A percentile compares a stretch with the other conserved stretches of the same genome.
Evolutionary conservation across 2,329 filamentous ascomycete species (phyloP).

Genomic region (Aciculosporium take): DNA sequence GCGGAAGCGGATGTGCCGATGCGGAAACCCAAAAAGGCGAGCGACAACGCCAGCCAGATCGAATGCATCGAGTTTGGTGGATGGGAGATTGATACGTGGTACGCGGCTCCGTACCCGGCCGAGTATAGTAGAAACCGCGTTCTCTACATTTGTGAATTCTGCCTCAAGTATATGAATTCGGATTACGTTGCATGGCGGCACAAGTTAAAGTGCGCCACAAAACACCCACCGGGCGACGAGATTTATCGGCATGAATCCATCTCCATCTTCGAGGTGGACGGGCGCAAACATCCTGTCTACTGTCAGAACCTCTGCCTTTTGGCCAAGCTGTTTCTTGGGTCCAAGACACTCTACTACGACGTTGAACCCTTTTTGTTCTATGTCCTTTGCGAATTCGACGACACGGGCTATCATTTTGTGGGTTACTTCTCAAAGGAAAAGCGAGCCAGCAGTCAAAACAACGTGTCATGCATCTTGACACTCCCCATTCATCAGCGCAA

Average conservation of each 20-base stretch:
- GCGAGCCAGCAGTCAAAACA: constrained; percentile 83
- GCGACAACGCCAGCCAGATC: constrained; percentile 87
- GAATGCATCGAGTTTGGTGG: constrained; percentile 97
- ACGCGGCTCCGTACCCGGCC: constrained; percentile 93
- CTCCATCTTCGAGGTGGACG: constrained; percentile 95
- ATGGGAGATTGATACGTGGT: constrained; percentile 98
- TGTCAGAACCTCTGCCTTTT: constrained; percentile 94
- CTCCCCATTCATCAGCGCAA: constrained; percentile 94
- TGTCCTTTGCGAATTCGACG: constrained; percentile 87
- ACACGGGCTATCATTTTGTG: constrained; percentile 86
- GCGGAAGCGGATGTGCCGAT: constrained; percentile 46
- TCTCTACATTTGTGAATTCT: constrained; percentile 99
- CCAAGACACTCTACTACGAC: constrained; percentile 96
- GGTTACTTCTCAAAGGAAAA: constrained; percentile 99
- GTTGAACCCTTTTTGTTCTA: constrained; percentile 97
- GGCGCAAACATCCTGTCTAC: constrained; percentile 93
- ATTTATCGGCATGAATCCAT: constrained; percentile 87
- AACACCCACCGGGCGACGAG: constrained; percentile 93
- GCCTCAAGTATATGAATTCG: constrained; percentile 98
- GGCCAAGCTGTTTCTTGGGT: constrained; percentile 94
- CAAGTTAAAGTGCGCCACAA: constrained; percentile 90
- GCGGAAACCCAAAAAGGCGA: constrained; percentile 57
- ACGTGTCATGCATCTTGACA: constrained; percentile 93
- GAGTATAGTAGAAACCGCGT: constrained; percentile 95
- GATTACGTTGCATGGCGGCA: constrained; percentile 97